Conservation (phyloP, 352 stramenopile species). For the Phytopythium chamaehyphon region DNA sequence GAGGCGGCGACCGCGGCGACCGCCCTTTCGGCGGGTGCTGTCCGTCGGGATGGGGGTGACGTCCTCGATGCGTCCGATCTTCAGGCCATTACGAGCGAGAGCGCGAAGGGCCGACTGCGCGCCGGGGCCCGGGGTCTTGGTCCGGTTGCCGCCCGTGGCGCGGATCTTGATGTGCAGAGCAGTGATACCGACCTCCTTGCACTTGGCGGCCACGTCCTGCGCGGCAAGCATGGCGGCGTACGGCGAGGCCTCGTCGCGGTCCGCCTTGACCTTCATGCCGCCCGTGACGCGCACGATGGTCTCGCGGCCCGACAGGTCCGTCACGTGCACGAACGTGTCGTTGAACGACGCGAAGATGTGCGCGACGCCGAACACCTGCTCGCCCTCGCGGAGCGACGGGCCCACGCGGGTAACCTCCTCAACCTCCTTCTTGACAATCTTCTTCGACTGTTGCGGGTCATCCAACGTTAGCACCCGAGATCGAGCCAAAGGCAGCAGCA, state of each 20-base stretch:
- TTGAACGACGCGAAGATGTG: slow-evolving; percentile 99
- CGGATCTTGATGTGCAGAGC: slow-evolving; percentile 99
- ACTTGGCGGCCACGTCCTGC: slow-evolving; percentile 97
- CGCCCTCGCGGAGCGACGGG: slow-evolving; percentile 94
- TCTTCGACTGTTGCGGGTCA: slow-evolving; percentile 55
- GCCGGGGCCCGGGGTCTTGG: slow-evolving; percentile 97
- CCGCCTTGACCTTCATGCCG: slow-evolving; percentile 99
- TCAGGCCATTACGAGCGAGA: slow-evolving; percentile 98
- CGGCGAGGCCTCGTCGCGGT: slow-evolving; percentile 99
- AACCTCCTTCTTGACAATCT: slow-evolving; percentile 87
- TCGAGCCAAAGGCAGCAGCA: not conserved
- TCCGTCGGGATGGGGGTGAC: slow-evolving; percentile 99
- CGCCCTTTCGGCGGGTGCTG: slow-evolving; percentile 97
- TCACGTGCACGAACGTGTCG: slow-evolving; percentile 99
- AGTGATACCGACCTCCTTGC: slow-evolving; percentile 98
- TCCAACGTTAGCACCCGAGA: not conserved
- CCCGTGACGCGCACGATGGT: slow-evolving; percentile 99
- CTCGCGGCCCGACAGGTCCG: slow-evolving; percentile 98
- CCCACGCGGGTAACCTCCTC: slow-evolving; percentile 92
- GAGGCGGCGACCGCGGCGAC: slow-evolving; percentile 99
- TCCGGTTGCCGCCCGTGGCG: slow-evolving; percentile 98
- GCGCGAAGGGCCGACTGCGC: slow-evolving; percentile 98
- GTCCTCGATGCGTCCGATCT: slow-evolving; percentile 99
- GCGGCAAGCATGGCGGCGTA: slow-evolving; percentile 99
- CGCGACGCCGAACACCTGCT: slow-evolving; percentile 99